A percentile compares a stretch with the other conserved stretches of the same genome.
phyloP scores from a whole-genome alignment of 306 rosid genomes.

The Dryas alaskensis region DNA sequence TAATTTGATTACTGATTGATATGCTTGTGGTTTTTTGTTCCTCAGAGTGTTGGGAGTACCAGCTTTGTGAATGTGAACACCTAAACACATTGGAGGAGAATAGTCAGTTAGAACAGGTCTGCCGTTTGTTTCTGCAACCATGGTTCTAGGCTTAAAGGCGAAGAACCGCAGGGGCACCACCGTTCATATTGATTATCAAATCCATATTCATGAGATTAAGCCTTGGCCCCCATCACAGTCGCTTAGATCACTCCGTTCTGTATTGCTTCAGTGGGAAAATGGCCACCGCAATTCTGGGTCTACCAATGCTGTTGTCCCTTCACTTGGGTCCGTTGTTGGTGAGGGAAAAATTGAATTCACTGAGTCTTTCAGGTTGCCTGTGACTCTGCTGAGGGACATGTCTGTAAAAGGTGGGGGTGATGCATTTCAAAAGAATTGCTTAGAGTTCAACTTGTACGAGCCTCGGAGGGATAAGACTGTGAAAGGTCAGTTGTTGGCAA shows the following conservation, averaged over 20 bases:
- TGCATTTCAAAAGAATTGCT: slow-evolving; percentile 67
- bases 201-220: slow-evolving; percentile 80
- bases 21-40: slow-evolving; percentile 17
- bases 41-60: slow-evolving; percentile 23
- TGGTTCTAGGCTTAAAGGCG: slow-evolving; percentile 70
- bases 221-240: slow-evolving; percentile 98
- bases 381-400: slow-evolving; percentile 65
- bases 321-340: slow-evolving; percentile 53
- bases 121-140: slow-evolving; percentile 26
- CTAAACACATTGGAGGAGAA: slow-evolving; percentile 32
- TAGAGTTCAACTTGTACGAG: slow-evolving; percentile 82
- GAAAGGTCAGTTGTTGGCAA: slow-evolving; percentile 85
- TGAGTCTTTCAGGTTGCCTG: slow-evolving; percentile 69
- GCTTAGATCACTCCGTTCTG: slow-evolving; percentile 65
- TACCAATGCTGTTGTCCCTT: slow-evolving; percentile 66
- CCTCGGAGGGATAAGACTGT: slow-evolving; percentile 73
- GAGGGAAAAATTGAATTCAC: slow-evolving; percentile 87
- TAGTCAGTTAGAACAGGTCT: slow-evolving; percentile 18
- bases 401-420: slow-evolving; percentile 57
- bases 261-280: slow-evolving; percentile 89
- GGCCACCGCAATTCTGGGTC: slow-evolving; percentile 80
- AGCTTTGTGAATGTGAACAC: slow-evolving; percentile 26
- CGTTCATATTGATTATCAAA: slow-evolving; percentile 53
- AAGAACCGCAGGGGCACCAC: slow-evolving; percentile 58
- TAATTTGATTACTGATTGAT: neutral